Percentiles rank a stretch among this genome's conserved stretches.
These are phyloP conservation scores for Trypanosoma melophagium DNA, from an alignment of 208 protist species.

Conservation along the genomic window DNA sequence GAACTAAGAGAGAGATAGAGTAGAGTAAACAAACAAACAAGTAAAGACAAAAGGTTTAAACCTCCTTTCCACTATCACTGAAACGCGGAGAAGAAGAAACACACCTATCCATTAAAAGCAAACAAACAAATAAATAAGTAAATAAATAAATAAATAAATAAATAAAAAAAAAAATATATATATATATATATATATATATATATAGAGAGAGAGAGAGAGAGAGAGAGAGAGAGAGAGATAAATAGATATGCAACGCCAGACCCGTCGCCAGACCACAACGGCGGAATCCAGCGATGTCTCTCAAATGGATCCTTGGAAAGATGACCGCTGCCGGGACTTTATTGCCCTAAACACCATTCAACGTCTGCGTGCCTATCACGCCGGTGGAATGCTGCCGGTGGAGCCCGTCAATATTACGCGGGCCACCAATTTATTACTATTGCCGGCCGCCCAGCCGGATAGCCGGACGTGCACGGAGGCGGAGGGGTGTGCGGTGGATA, in stretches of 20 bases:
- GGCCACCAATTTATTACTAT: slow-evolving; percentile 60
- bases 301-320: slow-evolving; percentile 83
- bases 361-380: slow-evolving; percentile 73
- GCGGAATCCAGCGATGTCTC: slow-evolving; percentile 25
- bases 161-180: too few species aligned
- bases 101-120: too few species aligned
- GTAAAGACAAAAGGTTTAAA: too few species aligned
- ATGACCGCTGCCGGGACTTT: slow-evolving; percentile 79
- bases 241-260: slow-evolving; percentile 16
- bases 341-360: slow-evolving; percentile 85
- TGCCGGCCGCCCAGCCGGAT: slow-evolving; percentile 59
- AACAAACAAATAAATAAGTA: too few species aligned
- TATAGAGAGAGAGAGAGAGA: too few species aligned
- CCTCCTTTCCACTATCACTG: too few species aligned
- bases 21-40: too few species aligned
- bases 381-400: slow-evolving; percentile 43
- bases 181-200: too few species aligned
- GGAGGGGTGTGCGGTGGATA: slow-evolving; percentile 53
- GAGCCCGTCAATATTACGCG: slow-evolving; percentile 58
- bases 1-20: too few species aligned
- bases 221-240: too few species aligned
- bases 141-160: too few species aligned
- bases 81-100: too few species aligned
- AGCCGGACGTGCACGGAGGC: slow-evolving; percentile 50
- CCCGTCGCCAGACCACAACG: neutral